Evolutionary conservation across 2,329 filamentous ascomycete species (phyloP), one percentile per base, ranked within the genome.

Genomic region (Anisogramma anomala): DNA sequence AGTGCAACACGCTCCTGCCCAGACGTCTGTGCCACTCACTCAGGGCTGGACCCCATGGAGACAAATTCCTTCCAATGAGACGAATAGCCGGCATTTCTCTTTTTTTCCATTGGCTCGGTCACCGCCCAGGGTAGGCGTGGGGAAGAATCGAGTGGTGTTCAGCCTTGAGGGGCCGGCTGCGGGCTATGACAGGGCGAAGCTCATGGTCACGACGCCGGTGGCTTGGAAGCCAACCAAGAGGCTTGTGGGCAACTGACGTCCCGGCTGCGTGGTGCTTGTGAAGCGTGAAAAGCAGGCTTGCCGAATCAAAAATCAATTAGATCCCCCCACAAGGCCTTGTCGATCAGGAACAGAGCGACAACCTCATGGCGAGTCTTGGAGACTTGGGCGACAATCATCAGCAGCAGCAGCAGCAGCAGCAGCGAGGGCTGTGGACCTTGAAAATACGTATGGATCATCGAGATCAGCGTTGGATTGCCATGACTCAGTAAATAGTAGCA

Each of bases 281-380:
- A 26, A 13, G 22, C 20, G 18, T 11, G 13, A 23, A 18, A 17
- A 11, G 6, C 13, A 17, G 42, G 41, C 53, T 52, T 53, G 51
- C 50, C 51, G 52, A 60, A 61, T 60, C 50, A 56, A 48, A 32
- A 46, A 30, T 19, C 31, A 36, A 32, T 26, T 42, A 53, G 44
- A 42, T 52, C 53, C 54, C 55, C 54, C 55, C 40, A 23, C 13
- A 32, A 9, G 14, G 6, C 18, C 28, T 27, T 13, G 8, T 10
- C 26, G 20, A 18, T 14, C 36, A 25, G 36, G 27, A 31, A 38
- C n/a, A 13, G 36, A 18, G 30, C 14, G 30, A 13, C 11, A 22
- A 34, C 18, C 10, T 34, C 9, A n/a, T n/a, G n/a, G n/a, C n/a
- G n/a, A n/a, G n/a, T n/a, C n/a, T n/a, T n/a, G n/a, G n/a, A n/a